Base-by-base conservation (phyloP, 2,329 filamentous ascomycete species). In the Cladosporium sp. region DNA sequence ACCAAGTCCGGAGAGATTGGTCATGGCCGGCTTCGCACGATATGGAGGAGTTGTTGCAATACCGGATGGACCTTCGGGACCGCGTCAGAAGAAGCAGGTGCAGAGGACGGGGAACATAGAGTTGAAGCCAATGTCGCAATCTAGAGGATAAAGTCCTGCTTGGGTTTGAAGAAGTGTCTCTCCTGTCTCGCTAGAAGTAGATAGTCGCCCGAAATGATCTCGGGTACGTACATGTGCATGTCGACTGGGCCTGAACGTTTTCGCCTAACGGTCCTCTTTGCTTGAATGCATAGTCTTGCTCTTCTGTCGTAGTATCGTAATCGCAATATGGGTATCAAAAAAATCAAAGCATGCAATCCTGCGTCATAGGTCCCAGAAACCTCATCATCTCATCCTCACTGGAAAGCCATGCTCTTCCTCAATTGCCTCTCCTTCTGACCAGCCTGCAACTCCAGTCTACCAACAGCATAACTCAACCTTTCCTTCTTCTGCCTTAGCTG, bases 391-490 rank as follows among this genome's bases (percentile, higher is more conserved):
- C 45, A 48, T 10, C 36, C 25, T 57, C 54, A 57, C 54, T 57
- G 54, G 22, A 80, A 79, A 61, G 85, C 85, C 83, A 89, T 86
- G 70, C 85, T 89, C 82, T 86, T 89, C 70, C 86, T 81, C 74
- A 90, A 72, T 69, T 89, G 86, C 64, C 87, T 80, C 72, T 89
- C 83, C 69, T 82, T 76, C 74, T 96, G 91, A 65, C 85, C 80
- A n/a, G 90, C 88, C 76, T 96, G 90, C 66, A 96, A 70, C 77
- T 94, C 90, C 63, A 97, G 73, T 60, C 91, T 82, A 70, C 94
- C 90, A 17, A 96, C 90, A 25, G 90, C 88, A 76, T 95, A 96
- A 70, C 89, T 86, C 65, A 96, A 75, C 50, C 90, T 84, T 73
- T 96, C 91, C 74, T 90, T 93, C 74, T 91, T 88, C 77, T 91